These are phyloP conservation scores for Sporothrix mexicana DNA, from an alignment of 2,329 filamentous ascomycete genomes.

Conservation along the genomic window DNA sequence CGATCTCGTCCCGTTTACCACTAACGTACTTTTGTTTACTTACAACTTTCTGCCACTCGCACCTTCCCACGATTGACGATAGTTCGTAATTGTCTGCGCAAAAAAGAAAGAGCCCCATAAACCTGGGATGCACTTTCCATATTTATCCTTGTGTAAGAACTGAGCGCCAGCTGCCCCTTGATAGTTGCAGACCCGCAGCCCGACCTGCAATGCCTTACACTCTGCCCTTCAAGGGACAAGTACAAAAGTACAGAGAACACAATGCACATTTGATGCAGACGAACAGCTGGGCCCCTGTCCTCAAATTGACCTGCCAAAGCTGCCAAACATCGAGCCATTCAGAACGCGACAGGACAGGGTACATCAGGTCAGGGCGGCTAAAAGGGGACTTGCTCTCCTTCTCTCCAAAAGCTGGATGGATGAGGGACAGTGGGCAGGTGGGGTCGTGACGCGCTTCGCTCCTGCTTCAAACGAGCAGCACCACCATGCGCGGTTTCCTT, in stretches of 20 bases:
- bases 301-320: neutral
- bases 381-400: slow-evolving; percentile 19
- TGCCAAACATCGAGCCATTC: slow-evolving; percentile 29
- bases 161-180: neutral
- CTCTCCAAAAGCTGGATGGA: slow-evolving; percentile 14
- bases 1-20: neutral
- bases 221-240: slow-evolving; percentile 10
- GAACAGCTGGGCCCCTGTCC: neutral
- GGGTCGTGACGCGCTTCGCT: slow-evolving; percentile 36
- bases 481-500: slow-evolving; percentile 32
- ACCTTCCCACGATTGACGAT: slow-evolving; percentile 10
- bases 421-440: slow-evolving; percentile 31
- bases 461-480: slow-evolving; percentile 26
- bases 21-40: slow-evolving; percentile 24
- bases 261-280: neutral
- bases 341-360: slow-evolving; percentile 32
- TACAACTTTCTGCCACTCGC: neutral
- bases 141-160: neutral
- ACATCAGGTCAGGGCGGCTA: slow-evolving; percentile 35
- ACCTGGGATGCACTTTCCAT: neutral
- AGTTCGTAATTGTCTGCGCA: neutral
- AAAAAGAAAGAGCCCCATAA: neutral
- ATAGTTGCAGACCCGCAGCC: slow-evolving; percentile 4
- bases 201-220: slow-evolving; percentile 22
- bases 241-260: neutral